Base-by-base conservation (phyloP, 2,329 filamentous ascomycete species). In the Fusarium piperis region DNA sequence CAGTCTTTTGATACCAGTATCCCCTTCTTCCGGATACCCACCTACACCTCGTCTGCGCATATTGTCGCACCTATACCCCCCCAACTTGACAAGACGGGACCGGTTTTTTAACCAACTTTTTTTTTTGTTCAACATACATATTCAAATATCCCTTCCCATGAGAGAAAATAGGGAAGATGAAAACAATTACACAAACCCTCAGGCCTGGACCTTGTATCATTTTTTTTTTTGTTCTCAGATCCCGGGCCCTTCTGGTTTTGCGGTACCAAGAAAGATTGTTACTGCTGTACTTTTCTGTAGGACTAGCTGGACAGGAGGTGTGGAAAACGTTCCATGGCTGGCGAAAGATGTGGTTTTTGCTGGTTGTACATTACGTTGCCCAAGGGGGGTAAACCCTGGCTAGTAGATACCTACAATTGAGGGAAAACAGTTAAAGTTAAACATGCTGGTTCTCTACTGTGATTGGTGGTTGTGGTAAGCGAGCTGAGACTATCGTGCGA, bases 371-470 rank as follows among this genome's bases (percentile, higher is more conserved):
- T 74, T 70, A 72, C 59, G 44, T 68, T 70, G 57, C 58, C 64
- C 41, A 62, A 63, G 59, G 48, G 62, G 59, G 36, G 52, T 39
- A 26, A 26, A 44, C 58, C 67, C 64, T 70, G 41, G 71, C 75
- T 74, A 76, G 70, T 68, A 74, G 62, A 75, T 70, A 70, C 62
- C 74, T 77, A 72, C 73, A 77, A 74, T 71, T 70, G 74, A 76
- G 75, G 75, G 65, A 71, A 68, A 75, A 75, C 67, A 67, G 74
- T 77, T 66, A 73, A 77, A 76, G 39, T 60, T 62, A 62, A 44
- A 62, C 6, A n/a, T 57, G 11, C 41, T 59, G 41, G 35, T 55
- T 58, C 28, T 44, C 39, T 36, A 26, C 23, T 39, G 36, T 58
- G 69, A 38, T 59, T 20, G 57, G 33, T 55, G 18, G 32, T n/a